A percentile compares a stretch with the other conserved stretches of the same genome.
Conservation (phyloP, 768 basidiomycete species). For the Collybiopsis luxurians region DNA sequence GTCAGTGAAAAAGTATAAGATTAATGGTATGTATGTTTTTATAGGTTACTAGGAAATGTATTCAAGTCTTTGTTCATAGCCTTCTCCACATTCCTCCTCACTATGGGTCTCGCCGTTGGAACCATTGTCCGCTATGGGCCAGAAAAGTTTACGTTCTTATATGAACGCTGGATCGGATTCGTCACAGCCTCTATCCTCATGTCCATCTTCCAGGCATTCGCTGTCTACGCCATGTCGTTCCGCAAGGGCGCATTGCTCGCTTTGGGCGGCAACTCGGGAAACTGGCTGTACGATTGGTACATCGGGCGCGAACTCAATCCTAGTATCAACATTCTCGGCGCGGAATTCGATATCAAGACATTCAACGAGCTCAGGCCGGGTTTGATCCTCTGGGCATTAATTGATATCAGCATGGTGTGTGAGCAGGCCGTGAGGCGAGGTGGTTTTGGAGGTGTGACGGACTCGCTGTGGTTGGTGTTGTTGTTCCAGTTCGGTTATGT, state of each 20-base stretch:
- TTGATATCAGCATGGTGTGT: slow-evolving; percentile 89
- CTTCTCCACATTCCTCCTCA: slow-evolving; percentile 81
- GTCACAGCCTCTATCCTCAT: slow-evolving; percentile 79
- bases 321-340: slow-evolving; percentile 47
- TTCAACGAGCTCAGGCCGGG: slow-evolving; percentile 89
- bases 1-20: slow-evolving; percentile 80
- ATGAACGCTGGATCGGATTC: slow-evolving; percentile 91
- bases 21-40: slow-evolving; percentile 79
- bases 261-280: slow-evolving; percentile 89
- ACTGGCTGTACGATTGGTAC: slow-evolving; percentile 89
- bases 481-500: slow-evolving; percentile 89
- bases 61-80: slow-evolving; percentile 43
- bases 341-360: slow-evolving; percentile 59
- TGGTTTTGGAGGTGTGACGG: slow-evolving; percentile 64
- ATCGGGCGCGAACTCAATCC: slow-evolving; percentile 97
- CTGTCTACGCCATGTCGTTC: slow-evolving; percentile 73
- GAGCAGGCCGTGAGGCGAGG: slow-evolving; percentile 83
- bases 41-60: neutral
- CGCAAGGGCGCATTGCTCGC: slow-evolving; percentile 71
- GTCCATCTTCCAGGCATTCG: slow-evolving; percentile 70
- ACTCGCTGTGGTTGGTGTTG: slow-evolving; percentile 89
- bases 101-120: slow-evolving; percentile 71
- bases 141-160: slow-evolving; percentile 81
- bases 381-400: slow-evolving; percentile 86
- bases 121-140: slow-evolving; percentile 73